phyloP scores from a whole-genome alignment of 1,284 basidiomycete species.

The Trichosporon sp. region DNA sequence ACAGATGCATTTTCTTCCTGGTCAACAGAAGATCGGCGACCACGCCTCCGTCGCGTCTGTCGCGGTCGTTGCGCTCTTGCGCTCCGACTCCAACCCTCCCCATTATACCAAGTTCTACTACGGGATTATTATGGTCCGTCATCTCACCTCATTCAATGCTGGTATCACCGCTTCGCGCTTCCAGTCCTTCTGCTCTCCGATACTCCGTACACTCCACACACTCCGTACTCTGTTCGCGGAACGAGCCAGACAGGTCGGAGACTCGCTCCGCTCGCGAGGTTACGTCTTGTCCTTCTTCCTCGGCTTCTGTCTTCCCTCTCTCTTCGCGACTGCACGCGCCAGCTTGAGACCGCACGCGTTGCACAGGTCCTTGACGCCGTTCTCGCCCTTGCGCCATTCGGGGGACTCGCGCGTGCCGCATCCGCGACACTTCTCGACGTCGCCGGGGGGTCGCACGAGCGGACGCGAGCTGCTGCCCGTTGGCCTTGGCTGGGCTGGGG shows the following conservation, averaged over 20 bases:
- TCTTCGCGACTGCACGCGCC: constrained; percentile 53
- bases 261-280: background rate
- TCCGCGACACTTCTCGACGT: constrained; percentile 73
- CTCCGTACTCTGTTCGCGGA: background rate
- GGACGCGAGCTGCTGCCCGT: constrained; percentile 33
- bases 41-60: no score
- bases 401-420: constrained; percentile 83
- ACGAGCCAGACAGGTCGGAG: no score
- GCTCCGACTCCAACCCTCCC: background rate
- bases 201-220: background rate
- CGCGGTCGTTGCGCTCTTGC: no score
- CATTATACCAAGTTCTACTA: constrained; percentile 4
- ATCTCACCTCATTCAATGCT: background rate
- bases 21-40: background rate
- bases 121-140: constrained; percentile 2
- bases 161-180: background rate
- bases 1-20: background rate
- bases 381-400: constrained; percentile 85
- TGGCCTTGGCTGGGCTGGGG: constrained; percentile 26
- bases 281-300: constrained; percentile 47
- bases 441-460: constrained; percentile 64
- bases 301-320: constrained; percentile 55
- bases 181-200: background rate
- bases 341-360: constrained; percentile 70
- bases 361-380: constrained; percentile 86